These are phyloP conservation scores for Isatis tinctoria DNA, from an alignment of 345 rosid species.

Conservation along the genomic window DNA sequence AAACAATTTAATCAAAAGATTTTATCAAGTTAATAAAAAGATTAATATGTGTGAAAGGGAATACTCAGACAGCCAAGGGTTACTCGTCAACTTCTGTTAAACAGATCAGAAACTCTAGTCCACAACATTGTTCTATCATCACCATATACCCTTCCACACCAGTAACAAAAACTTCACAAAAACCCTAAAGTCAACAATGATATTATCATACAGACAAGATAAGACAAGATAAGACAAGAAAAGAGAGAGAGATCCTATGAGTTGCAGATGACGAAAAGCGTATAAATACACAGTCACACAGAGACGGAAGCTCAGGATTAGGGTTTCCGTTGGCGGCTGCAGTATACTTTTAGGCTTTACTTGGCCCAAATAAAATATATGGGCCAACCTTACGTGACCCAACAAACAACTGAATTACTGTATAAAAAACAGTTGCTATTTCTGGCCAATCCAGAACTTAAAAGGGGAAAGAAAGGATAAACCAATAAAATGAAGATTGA, in stretches of 20 bases:
- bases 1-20: not conserved
- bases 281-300: not conserved
- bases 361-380: not conserved
- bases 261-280: not conserved
- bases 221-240: no score
- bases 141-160: constrained; percentile 29
- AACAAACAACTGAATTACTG: not conserved
- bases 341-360: not conserved
- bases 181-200: not conserved
- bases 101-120: constrained; percentile 99
- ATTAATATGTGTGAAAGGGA: not conserved
- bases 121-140: constrained; percentile 63
- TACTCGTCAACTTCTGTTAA: constrained; percentile 68
- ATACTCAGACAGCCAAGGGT: constrained; percentile 99
- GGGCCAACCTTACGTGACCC: not conserved
- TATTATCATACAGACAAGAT: not conserved
- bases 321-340: constrained; percentile 1
- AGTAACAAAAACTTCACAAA: not conserved
- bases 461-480: no score
- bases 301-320: not conserved
- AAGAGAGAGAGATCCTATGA: not conserved
- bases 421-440: no score
- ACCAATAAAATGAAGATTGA: constrained; percentile 21
- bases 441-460: no score
- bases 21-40: not conserved